A percentile compares a stretch with the other conserved stretches of the same genome.
phyloP scores from a whole-genome alignment of 345 rosid genomes.

The Linum trigynum region DNA sequence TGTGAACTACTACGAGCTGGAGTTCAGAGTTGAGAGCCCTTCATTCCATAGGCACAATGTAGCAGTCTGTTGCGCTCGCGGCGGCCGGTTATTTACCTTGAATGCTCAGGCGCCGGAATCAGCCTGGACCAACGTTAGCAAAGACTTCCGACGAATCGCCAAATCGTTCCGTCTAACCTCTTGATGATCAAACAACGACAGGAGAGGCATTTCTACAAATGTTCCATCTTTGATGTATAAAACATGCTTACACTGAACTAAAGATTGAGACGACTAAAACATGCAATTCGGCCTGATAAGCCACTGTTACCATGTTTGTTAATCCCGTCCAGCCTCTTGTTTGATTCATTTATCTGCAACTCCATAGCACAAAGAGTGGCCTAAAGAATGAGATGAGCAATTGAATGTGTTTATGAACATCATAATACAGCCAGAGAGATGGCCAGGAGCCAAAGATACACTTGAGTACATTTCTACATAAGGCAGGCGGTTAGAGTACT shows the following conservation, averaged over 20 bases:
- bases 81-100: slow-evolving; percentile 54
- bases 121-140: slow-evolving; percentile 47
- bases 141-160: slow-evolving; percentile 40
- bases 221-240: too few species aligned
- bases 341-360: too few species aligned
- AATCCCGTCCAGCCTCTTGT: too few species aligned
- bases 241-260: too few species aligned
- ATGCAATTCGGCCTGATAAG: too few species aligned
- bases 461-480: slow-evolving; percentile 21
- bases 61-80: slow-evolving; percentile 52
- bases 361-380: too few species aligned
- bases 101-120: slow-evolving; percentile 76
- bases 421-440: background rate
- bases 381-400: too few species aligned
- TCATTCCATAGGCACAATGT: slow-evolving; percentile 58
- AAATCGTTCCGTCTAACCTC: slow-evolving; percentile 47
- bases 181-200: slow-evolving; percentile 8
- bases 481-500: background rate
- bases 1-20: slow-evolving; percentile 59
- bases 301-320: too few species aligned
- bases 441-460: slow-evolving; percentile 1
- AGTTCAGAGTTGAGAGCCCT: slow-evolving; percentile 66
- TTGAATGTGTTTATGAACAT: too few species aligned
- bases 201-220: too few species aligned
- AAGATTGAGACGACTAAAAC: too few species aligned